Evolutionary conservation across 352 stramenopile genomes (phyloP).

Genomic region (Phytophthora uliginosa): DNA sequence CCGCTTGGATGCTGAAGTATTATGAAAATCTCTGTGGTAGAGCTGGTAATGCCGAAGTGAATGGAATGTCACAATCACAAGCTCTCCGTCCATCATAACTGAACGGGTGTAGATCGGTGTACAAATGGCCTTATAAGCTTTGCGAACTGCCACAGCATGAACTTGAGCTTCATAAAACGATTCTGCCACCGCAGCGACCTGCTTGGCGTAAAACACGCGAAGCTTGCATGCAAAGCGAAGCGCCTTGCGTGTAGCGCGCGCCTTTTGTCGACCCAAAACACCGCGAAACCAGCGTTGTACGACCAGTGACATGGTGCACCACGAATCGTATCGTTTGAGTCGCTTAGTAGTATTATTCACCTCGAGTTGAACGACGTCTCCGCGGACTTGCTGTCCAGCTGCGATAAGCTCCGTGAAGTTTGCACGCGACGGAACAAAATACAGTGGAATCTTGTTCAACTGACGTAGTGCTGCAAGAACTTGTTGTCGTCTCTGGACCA

Average conservation of each 20-base stretch:
- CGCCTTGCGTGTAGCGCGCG: slow-evolving; percentile 34
- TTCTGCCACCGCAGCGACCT: slow-evolving; percentile 36
- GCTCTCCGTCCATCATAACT: slow-evolving; percentile 68
- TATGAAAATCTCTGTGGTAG: not conserved
- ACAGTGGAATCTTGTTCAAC: slow-evolving; percentile 68
- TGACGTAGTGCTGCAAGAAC: slow-evolving; percentile 61
- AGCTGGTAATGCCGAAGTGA: slow-evolving; percentile 38
- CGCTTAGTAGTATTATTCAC: slow-evolving; percentile 65
- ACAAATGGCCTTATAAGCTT: slow-evolving; percentile 41
- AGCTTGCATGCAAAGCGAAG: slow-evolving; percentile 43
- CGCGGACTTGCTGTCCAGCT: slow-evolving; percentile 65
- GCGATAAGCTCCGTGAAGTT: slow-evolving; percentile 60
- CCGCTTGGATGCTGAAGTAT: not conserved
- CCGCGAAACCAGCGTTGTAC: slow-evolving; percentile 77
- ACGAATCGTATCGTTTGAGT: slow-evolving; percentile 72
- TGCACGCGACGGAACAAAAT: slow-evolving; percentile 58
- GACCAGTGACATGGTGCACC: slow-evolving; percentile 53
- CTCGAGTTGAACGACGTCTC: slow-evolving; percentile 81
- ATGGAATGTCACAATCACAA: slow-evolving; percentile 71
- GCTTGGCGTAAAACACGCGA: slow-evolving; percentile 39
- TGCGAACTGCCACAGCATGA: slow-evolving; percentile 37
- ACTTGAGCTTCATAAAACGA: slow-evolving; percentile 48
- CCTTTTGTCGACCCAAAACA: slow-evolving; percentile 43
- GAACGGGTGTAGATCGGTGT: slow-evolving; percentile 52
- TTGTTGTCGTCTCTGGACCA: slow-evolving; percentile 53